phyloP scores from a whole-genome alignment of 768 basidiomycete species.

The Suillus plorans region DNA sequence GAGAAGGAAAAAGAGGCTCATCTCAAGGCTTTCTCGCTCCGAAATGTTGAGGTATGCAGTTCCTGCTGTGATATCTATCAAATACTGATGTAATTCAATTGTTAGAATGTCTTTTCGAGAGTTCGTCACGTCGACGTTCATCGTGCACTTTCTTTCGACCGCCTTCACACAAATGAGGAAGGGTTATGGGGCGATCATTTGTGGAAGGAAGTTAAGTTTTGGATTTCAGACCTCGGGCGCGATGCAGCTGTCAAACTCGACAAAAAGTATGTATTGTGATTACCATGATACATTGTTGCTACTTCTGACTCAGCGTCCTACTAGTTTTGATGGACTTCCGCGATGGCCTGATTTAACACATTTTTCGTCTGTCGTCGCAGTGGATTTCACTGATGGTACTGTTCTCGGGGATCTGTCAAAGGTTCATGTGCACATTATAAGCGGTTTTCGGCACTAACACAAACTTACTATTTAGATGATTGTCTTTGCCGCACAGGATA shows the following conservation, averaged over 20 bases:
- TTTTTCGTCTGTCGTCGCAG: slow-evolving; percentile 24
- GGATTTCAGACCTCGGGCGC: slow-evolving; percentile 15
- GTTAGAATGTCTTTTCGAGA: no score
- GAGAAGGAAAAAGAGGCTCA: no score
- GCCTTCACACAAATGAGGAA: no score
- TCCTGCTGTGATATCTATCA: no score
- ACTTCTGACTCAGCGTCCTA: slow-evolving; percentile 11
- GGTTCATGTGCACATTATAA: slow-evolving; percentile 17
- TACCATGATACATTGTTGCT: background rate
- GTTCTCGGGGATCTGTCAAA: slow-evolving; percentile 38
- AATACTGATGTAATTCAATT: no score
- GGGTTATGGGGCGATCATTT: background rate
- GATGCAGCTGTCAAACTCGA: slow-evolving; percentile 9
- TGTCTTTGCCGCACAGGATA: no score
- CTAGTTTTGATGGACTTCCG: slow-evolving; percentile 25
- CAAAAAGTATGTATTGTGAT: slow-evolving; percentile 21
- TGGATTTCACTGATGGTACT: slow-evolving; percentile 33
- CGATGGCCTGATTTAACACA: slow-evolving; percentile 36
- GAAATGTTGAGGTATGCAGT: no score
- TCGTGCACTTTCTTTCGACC: no score
- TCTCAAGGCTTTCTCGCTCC: no score
- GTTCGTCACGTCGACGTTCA: no score
- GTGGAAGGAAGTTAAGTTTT: slow-evolving; percentile 1
- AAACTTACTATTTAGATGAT: no score
- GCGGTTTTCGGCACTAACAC: background rate